Evolutionary conservation across 1,284 basidiomycete species (phyloP), one percentile per base, ranked within the genome.

Genomic region (Pseudozyma hubeiensis): DNA sequence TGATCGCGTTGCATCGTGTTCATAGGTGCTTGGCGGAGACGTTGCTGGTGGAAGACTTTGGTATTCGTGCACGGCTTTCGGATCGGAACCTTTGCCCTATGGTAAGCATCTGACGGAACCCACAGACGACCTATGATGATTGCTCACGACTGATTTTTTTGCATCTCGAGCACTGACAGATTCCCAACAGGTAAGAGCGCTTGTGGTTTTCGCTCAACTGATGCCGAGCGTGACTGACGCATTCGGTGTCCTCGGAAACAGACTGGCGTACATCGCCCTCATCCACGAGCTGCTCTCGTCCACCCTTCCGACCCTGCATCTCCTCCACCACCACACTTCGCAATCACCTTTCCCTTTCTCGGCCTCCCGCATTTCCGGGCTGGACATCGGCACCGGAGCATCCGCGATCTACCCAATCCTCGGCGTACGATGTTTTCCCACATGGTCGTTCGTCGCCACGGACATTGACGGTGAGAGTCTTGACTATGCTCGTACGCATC

Each of bases 351-450:
- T 8, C 4, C 0, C 6, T 4, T 7, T 24, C 24, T 24, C 24
- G 2, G 1, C 4, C 24, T 24, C 24, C 24, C 24, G 24, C 43
- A 16, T 13, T 46, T 1, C 5, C 14, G 31, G 67, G 67, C 5
- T 65, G 19, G 63, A 65, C 11, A 58, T 69, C 5, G 72, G 72
- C 0, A 75, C 72, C 14, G 72, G 72, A 2, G 72, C 72, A 0
- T 63, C 58, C 8, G 92, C 90, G 0, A 94, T 98, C 68, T 98
- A 97, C 75, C 91, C 94, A 0, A 86, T 97, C 0, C 87, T 98
- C 0, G 79, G 87, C 85, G 3, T 82, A 89, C 24, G 51, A 10
- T 67, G 37, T 24, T 64, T 72, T 19, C 48, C 59, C 0, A 4
- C 14, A 5, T 75, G 75, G 77, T 11, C n/a, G 4, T 64, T 75